Conservation (phyloP, 345 rosid genomes). For the Gossypium australe region DNA sequence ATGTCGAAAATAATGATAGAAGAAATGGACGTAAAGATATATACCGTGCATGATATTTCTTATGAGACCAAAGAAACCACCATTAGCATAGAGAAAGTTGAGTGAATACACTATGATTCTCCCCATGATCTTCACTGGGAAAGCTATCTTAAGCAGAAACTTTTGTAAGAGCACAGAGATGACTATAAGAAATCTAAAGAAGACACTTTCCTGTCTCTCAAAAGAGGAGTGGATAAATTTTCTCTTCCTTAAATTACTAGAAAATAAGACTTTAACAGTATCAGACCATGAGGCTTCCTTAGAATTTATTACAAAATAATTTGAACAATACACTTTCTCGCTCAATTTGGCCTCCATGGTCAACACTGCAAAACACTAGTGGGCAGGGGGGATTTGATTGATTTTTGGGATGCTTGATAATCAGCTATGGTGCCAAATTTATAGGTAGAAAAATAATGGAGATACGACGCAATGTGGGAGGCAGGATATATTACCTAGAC, state of each 20-base stretch:
- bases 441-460: background rate
- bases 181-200: conserved; percentile 51
- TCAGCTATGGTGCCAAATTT: background rate
- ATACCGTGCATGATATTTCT: conserved; percentile 28
- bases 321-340: conserved; percentile 36
- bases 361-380: too few relatives aligned
- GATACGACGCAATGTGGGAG: background rate
- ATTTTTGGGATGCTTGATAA: background rate
- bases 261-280: conserved; percentile 41
- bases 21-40: background rate
- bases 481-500: background rate
- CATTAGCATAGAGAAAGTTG: conserved; percentile 44
- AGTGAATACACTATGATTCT: conserved; percentile 33
- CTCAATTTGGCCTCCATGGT: conserved; percentile 24
- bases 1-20: background rate
- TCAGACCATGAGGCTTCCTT: conserved; percentile 43
- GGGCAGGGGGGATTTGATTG: too few relatives aligned
- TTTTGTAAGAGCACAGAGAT: conserved; percentile 46
- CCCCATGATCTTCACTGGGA: conserved; percentile 40
- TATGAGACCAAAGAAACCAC: conserved; percentile 25
- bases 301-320: conserved; percentile 47
- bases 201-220: conserved; percentile 31
- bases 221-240: conserved; percentile 41
- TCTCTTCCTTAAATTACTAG: conserved; percentile 31
- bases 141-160: conserved; percentile 29